Conservation (phyloP, 257 asterid species). For the Leptodermis oblonga region DNA sequence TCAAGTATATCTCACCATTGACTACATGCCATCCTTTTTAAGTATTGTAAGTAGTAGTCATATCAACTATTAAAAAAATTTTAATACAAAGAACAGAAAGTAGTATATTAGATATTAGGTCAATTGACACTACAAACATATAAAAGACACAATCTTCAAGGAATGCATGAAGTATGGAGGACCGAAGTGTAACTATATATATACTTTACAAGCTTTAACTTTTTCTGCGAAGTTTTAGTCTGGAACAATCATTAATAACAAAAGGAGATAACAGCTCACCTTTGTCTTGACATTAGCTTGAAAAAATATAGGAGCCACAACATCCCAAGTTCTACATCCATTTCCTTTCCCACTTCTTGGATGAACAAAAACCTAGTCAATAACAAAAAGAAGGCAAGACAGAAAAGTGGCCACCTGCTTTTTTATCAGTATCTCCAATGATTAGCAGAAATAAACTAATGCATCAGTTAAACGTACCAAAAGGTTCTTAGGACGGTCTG, state of each 20-base stretch:
- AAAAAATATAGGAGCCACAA: conserved; percentile 78
- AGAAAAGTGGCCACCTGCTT: conserved; percentile 16
- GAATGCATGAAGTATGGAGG: not conserved
- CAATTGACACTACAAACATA: not conserved
- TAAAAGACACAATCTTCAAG: too few relatives aligned
- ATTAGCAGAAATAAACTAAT: conserved; percentile 6
- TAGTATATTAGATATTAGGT: not conserved
- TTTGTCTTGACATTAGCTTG: conserved; percentile 80
- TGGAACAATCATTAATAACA: not conserved
- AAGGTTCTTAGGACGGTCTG: conserved; percentile 71
- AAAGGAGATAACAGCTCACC: conserved; percentile 37
- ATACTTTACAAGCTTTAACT: too few relatives aligned
- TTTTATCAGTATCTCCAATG: conserved; percentile 21
- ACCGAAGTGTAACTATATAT: too few relatives aligned
- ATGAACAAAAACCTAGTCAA: conserved; percentile 79
- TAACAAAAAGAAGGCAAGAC: conserved; percentile 26
- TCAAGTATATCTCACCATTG: too few relatives aligned
- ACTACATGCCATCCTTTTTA: not conserved
- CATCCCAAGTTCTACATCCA: conserved; percentile 79
- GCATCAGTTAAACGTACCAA: conserved; percentile 48
- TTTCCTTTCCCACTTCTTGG: conserved; percentile 94
- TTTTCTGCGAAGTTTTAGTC: not conserved
- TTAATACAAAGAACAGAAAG: not conserved
- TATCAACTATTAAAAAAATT: not conserved
- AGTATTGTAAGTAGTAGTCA: not conserved